Evolutionary conservation across 2,329 filamentous ascomycete genomes (phyloP).

Genomic region (Ophidiomyces ophidiicola): DNA sequence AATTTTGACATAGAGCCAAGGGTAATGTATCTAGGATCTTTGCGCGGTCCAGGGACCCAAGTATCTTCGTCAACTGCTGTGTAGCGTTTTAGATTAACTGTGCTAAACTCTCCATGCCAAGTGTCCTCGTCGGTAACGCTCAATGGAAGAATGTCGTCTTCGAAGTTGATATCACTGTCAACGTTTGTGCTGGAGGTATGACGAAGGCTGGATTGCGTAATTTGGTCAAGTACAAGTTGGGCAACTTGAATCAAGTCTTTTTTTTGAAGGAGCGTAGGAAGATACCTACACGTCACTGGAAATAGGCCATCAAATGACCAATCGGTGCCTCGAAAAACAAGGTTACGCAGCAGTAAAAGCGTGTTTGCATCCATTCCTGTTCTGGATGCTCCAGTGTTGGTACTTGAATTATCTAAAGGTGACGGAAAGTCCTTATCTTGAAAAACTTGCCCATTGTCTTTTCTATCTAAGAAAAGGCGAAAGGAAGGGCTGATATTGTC

Average conservation of each 20-base stretch:
- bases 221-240: conserved; percentile 33
- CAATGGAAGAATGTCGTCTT: not conserved
- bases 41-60: conserved; percentile 20
- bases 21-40: conserved; percentile 16
- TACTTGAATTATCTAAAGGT: not conserved
- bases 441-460: conserved; percentile 16
- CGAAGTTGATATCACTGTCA: not conserved
- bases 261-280: conserved; percentile 25
- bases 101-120: conserved; percentile 11
- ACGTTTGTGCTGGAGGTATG: conserved; percentile 23
- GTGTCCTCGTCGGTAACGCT: not conserved
- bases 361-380: not conserved
- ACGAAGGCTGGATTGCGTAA: conserved; percentile 35
- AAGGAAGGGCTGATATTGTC: conserved; percentile 16
- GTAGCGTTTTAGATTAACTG: conserved; percentile 28
- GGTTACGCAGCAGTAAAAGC: conserved; percentile 14
- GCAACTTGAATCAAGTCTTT: conserved; percentile 30
- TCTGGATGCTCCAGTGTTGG: not conserved
- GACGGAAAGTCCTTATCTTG: conserved; percentile 4
- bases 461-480: conserved; percentile 20
- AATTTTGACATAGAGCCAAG: conserved; percentile 32
- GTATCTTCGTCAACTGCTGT: conserved; percentile 19
- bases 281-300: conserved; percentile 24
- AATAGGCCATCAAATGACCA: conserved; percentile 32
- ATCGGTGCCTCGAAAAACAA: conserved; percentile 30